Evolutionary conservation across 495 filamentous ascomycete species (phyloP).

Genomic region (Penicillium atrosanguineum): DNA sequence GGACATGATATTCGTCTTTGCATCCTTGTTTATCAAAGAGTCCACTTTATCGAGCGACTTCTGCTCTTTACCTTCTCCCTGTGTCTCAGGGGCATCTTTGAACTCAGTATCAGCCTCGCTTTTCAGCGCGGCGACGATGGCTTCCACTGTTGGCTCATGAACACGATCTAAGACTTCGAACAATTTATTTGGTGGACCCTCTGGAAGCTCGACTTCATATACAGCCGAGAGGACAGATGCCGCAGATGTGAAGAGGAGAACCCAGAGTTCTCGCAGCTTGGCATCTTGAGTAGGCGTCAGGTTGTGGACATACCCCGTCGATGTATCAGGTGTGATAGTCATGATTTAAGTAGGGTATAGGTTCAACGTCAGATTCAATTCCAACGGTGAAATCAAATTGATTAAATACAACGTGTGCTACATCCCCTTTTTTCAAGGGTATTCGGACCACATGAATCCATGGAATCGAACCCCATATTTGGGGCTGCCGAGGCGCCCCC

Average conservation of each 20-base stretch:
- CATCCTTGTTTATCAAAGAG: conserved; percentile 15
- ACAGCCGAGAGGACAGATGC: conserved; percentile 15
- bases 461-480: no score
- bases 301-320: conserved; percentile 16
- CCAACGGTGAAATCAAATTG: background rate
- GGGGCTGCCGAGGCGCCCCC: no score
- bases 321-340: conserved; percentile 7
- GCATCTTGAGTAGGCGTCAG: conserved; percentile 16
- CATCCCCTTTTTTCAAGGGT: no score
- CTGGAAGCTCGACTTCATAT: conserved; percentile 15
- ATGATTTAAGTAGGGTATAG: conserved; percentile 4
- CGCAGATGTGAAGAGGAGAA: conserved; percentile 15
- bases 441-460: no score
- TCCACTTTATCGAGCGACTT: conserved; percentile 21
- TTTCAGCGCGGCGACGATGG: conserved; percentile 18
- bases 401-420: background rate
- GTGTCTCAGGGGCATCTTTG: background rate
- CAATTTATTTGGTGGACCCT: conserved; percentile 14
- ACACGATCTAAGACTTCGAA: conserved; percentile 17
- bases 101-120: background rate
- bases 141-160: conserved; percentile 20
- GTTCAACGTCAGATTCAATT: no score
- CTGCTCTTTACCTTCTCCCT: conserved; percentile 6
- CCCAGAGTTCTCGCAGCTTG: conserved; percentile 21
- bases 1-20: conserved; percentile 8